A percentile compares a stretch with the other conserved stretches of the same genome.
Evolutionary conservation across 306 rosid genomes (phyloP).

Genomic region (Sesbania bispinosa): DNA sequence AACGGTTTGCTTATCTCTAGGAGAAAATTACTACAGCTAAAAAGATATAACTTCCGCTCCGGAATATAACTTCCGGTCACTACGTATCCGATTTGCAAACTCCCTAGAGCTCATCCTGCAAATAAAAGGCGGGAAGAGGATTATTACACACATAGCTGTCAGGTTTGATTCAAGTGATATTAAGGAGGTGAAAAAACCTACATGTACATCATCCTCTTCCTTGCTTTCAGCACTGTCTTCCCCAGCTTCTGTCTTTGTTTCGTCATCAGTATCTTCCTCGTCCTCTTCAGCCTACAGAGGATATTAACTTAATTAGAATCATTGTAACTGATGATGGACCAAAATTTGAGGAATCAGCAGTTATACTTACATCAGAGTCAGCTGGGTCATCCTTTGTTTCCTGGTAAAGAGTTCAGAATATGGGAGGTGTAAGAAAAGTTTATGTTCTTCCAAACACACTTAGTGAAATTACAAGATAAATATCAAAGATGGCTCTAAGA

Average conservation of each 20-base stretch:
- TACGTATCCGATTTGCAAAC: slow-evolving; percentile 23
- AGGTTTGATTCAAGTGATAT: background rate
- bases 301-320: slow-evolving; percentile 20
- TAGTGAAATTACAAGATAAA: background rate
- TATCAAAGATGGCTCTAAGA: background rate
- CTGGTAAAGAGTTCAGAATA: slow-evolving; percentile 36
- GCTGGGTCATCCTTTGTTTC: slow-evolving; percentile 77
- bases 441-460: background rate
- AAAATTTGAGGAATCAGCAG: background rate
- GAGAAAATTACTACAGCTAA: slow-evolving; percentile 41
- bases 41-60: slow-evolving; percentile 7
- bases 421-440: slow-evolving; percentile 18
- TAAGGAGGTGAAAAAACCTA: slow-evolving; percentile 7
- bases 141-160: background rate
- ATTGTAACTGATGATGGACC: background rate
- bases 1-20: slow-evolving; percentile 23
- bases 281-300: slow-evolving; percentile 74
- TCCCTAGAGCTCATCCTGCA: slow-evolving; percentile 89
- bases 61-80: slow-evolving; percentile 13
- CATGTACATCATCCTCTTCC: slow-evolving; percentile 56
- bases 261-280: slow-evolving; percentile 56
- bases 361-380: slow-evolving; percentile 79
- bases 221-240: slow-evolving; percentile 41
- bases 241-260: slow-evolving; percentile 31
- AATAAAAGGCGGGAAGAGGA: background rate